Evolutionary conservation across 768 basidiomycete genomes (phyloP), one percentile per base, ranked within the genome.

Genomic region (Boletus coccyginus): DNA sequence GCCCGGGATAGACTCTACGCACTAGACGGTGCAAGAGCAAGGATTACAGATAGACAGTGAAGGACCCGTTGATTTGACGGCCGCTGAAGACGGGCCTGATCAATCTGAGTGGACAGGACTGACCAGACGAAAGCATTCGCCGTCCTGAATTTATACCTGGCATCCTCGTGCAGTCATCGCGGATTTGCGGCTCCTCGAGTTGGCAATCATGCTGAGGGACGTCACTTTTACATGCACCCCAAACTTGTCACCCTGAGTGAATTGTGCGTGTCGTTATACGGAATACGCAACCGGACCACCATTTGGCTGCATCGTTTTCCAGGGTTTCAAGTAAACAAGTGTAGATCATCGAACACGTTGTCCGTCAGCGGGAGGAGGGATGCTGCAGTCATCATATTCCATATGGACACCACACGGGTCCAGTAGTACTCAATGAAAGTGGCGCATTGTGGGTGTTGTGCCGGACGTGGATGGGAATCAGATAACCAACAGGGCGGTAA

Each of bases 131-230:
- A n/a, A 10, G 7, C 27, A 9, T 50, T 29, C 12, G 12, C 33
- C 29, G 12, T 36, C 51, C 33, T 35, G 44, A n/a, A 32, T 66
- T 65, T 65, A 65, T 65, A 63, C 49, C 40, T n/a, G 14, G 24
- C 9, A 17, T 39, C 53, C 50, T 49, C 61, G 39, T 39, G 45
- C 21, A 40, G 53, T 56, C 3, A 11, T 27, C 27, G 27, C 13
- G 31, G 24, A 50, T 50, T 36, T 7, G 21, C 40, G 32, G n/a
- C 19, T 45, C 10, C 48, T 46, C 40, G 17, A 40, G 46, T 52
- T 27, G 27, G 27, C 27, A 27, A 27, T 21, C 21, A 21, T 21
- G 21, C 21, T 27, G 27, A 27, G 3, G 27, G 27, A 27, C 27
- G 27, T 27, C 27, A 27, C 27, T 27, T 27, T 27, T 27, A 27